Evolutionary conservation across 2,329 filamentous ascomycete species (phyloP), one percentile per base, ranked within the genome.

Genomic region (Fusarium nematophilum): DNA sequence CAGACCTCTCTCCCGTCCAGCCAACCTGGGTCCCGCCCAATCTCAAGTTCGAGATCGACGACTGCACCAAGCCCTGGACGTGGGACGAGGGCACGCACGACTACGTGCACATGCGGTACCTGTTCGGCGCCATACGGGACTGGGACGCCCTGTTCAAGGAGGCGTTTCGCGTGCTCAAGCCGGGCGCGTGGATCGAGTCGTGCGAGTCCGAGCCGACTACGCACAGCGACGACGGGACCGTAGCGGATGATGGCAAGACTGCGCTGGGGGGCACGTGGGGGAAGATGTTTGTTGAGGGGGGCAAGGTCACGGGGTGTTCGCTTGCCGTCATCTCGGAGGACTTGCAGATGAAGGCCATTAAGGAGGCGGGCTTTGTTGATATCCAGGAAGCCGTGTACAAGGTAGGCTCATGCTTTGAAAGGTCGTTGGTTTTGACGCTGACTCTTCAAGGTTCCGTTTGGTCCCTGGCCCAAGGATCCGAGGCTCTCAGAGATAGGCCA

Each of bases 111-210:
- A 47, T 57, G 9, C 53, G 53, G 6, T 59, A 59, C 27, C 37
- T 59, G 3, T 53, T 59, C 8, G 53, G 53, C 2, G 53, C 53
- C 0, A 59, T 59, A 0, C 21, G 18, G 14, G 40, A 59, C 30
- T 57, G 53, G 56, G 25, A 11, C 1, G 21, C 53, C 2, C 46
- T 57, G 0, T 59, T 57, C 2, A 46, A 38, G 10, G 39, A 59
- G 9, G 56, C 53, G 2, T 57, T 53, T 15, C 43, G 30, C 2
- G 29, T 21, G 6, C 23, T 31, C 7, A 57, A 51, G 5, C 56
- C 53, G n/a, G 56, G 53, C 15, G 53, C 46, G 1, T 59, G 56
- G 56, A 40, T 59, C 2, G 53, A 59, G 18, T 53, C 55, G 0
- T 40, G 30, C 17, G 55, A 58, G 15, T 51, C 53, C 2, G 56